Percentiles rank a stretch among this genome's conserved stretches.
These are phyloP conservation scores for Pythium vanterpoolii DNA, from an alignment of 352 stramenopile genomes.

Conservation along the genomic window DNA sequence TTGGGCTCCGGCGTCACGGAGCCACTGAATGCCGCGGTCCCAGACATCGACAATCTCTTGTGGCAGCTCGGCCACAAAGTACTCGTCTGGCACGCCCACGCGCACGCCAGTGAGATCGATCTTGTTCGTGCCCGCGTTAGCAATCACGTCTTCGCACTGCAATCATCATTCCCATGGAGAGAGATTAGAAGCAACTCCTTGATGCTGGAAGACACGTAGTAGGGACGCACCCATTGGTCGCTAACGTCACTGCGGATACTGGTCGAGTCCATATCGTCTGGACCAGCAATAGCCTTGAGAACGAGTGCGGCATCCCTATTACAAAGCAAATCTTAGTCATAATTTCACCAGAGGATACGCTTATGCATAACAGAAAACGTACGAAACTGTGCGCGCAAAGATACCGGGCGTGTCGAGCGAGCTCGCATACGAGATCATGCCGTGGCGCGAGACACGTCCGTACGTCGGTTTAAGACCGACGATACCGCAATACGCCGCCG, in stretches of 20 bases:
- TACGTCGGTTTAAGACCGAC: constrained; percentile 98
- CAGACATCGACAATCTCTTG: constrained; percentile 83
- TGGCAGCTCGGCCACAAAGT: constrained; percentile 91
- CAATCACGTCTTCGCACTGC: constrained; percentile 39
- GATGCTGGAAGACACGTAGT: background rate
- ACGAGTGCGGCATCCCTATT: constrained; percentile 74
- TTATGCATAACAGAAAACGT: constrained; percentile 7
- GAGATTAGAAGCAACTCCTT: background rate
- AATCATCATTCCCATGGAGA: background rate
- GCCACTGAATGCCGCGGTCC: constrained; percentile 71
- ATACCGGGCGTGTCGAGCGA: constrained; percentile 96
- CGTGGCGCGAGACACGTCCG: constrained; percentile 94
- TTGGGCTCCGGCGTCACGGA: constrained; percentile 64
- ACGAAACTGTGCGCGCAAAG: constrained; percentile 84
- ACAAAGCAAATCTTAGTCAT: background rate
- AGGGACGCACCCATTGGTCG: constrained; percentile 50
- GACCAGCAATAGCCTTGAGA: constrained; percentile 75
- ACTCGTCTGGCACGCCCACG: constrained; percentile 93
- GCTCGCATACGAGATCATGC: constrained; percentile 95
- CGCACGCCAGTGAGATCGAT: constrained; percentile 70
- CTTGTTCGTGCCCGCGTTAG: constrained; percentile 22
- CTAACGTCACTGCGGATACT: constrained; percentile 45
- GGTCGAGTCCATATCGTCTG: constrained; percentile 83
- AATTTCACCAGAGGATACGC: background rate
- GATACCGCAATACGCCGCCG: constrained; percentile 94